Evolutionary conservation across 495 filamentous ascomycete species (phyloP), one percentile per base, ranked within the genome.

Genomic region (Daldinia grandis): DNA sequence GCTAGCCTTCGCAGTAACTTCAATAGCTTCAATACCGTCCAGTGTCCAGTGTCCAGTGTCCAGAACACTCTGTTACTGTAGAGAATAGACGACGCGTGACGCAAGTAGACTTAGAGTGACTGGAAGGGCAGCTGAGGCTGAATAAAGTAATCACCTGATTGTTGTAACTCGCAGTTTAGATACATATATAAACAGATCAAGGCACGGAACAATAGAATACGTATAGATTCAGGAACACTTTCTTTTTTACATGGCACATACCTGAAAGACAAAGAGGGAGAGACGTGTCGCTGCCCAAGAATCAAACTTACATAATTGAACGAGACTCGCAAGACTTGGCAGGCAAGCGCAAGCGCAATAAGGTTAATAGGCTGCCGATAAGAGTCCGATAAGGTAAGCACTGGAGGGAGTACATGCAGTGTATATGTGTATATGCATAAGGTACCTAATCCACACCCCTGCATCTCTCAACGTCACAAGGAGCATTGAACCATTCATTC

Each of bases 231-330:
- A 55, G 27, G n/a, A 27, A 27, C 15, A 53, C 4, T 24, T 24
- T 53, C 27, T 53, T 24, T 53, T 24, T 53, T 28, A 27, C 50
- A 28, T 53, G 27, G 17, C n/a, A 30, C 15, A 55, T 51, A 66
- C 68, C 68, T 66, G 25, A 66, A 62, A 35, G 21, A 44, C 31
- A 4, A 56, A 4, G 3, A 30, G 25, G n/a, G n/a, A 42, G 47
- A 49, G 12, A 68, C 70, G 70, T 61, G 70, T 73, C 65, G 70
- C 70, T 73, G 70, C 70, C 70, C 70, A 73, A 68, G 61, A 62
- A 55, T 42, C 1, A 57, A 65, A 24, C 25, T 50, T 27, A 27
- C n/a, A n/a, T n/a, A 12, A 62, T 27, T 28, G 25, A 62, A 28
- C 21, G 27, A 38, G 35, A 61, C 58, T 71, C 40, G 57, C 30